These are phyloP conservation scores for Dictyostelium purpureum DNA, from an alignment of 78 protist species.

Conservation along the genomic window DNA sequence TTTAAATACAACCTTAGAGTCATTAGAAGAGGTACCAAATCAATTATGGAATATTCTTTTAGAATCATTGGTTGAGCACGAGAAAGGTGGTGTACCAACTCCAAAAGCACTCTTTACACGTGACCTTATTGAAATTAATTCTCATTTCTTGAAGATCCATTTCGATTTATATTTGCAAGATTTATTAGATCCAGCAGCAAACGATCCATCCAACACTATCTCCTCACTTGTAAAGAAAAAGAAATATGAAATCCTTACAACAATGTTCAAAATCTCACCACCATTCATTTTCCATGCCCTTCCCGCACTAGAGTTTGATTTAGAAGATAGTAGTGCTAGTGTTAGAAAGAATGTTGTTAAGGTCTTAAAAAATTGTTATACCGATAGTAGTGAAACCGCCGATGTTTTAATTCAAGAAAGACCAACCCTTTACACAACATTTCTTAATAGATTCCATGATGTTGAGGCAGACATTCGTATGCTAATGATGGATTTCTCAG, in stretches of 20 bases:
- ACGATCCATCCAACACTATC: background rate
- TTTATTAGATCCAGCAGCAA: background rate
- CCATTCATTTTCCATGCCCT: background rate
- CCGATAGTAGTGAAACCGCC: background rate
- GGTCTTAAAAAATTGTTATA: background rate
- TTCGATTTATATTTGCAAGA: background rate
- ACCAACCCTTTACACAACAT: slow-evolving; percentile 1
- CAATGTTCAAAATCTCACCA: slow-evolving; percentile 5
- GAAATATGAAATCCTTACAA: slow-evolving; percentile 29
- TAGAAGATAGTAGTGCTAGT: background rate
- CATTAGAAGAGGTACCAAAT: background rate
- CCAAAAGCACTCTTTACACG: slow-evolving; percentile 6
- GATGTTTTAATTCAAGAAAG: background rate
- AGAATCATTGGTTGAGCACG: slow-evolving; percentile 12
- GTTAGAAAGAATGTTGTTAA: background rate
- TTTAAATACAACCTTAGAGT: background rate
- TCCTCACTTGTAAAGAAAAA: background rate
- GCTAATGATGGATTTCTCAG: slow-evolving; percentile 41
- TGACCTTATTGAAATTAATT: background rate
- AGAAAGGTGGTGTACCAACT: background rate
- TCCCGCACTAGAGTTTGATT: background rate
- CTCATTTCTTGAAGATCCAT: background rate
- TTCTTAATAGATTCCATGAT: slow-evolving; percentile 42
- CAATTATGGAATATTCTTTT: slow-evolving; percentile 1
- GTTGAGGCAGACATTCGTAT: slow-evolving; percentile 16